Evolutionary conservation across 1,139 yeast genomes (phyloP), one percentile per base, ranked within the genome.

Genomic region (Sugiyamaella xylanicola): DNA sequence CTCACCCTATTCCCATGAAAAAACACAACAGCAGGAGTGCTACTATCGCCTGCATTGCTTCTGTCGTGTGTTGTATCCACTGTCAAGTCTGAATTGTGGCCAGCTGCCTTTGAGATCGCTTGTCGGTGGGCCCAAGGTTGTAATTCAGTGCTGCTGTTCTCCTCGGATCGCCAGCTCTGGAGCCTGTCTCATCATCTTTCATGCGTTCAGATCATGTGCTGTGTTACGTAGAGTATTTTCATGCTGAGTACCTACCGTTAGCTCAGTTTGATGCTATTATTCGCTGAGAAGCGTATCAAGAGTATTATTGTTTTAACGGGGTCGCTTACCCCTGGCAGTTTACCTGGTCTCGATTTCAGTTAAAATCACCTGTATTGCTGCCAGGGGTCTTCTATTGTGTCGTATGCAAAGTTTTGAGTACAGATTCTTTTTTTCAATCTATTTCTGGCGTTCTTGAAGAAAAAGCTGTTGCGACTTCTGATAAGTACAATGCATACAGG

Each of bases 1-100:
- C 50, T 46, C 36, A 46, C 50, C 50, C 39, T 9, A 46, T 46
- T 8, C 50, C 50, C 50, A 46, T 46, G 42, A 46, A 46, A 36
- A 46, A 46, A 15, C 50, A 46, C 25, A 46, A 22, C 50, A 46
- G 35, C 21, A 46, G 17, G 15, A 46, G 25, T 27, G 50, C 41
- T 8, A 46, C 13, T 9, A 46, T 46, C 21, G 42, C 50, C 35
- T 46, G 41, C 50, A 46, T 46, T 45, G 41, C 35, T 22, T 17
- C 41, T 29, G n/a, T 29, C 7, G 40, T 22, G 29, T 25, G 29
- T 15, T 3, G n/a, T n/a, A n/a, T n/a, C n/a, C n/a, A n/a, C n/a
- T n/a, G n/a, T n/a, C n/a, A n/a, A n/a, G n/a, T 2, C 41, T 32
- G 29, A 29, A n/a, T 37, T 37, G 41, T n/a, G n/a, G n/a, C n/a